Conservation (phyloP, 495 filamentous ascomycete genomes). For the Neurospora africana region DNA sequence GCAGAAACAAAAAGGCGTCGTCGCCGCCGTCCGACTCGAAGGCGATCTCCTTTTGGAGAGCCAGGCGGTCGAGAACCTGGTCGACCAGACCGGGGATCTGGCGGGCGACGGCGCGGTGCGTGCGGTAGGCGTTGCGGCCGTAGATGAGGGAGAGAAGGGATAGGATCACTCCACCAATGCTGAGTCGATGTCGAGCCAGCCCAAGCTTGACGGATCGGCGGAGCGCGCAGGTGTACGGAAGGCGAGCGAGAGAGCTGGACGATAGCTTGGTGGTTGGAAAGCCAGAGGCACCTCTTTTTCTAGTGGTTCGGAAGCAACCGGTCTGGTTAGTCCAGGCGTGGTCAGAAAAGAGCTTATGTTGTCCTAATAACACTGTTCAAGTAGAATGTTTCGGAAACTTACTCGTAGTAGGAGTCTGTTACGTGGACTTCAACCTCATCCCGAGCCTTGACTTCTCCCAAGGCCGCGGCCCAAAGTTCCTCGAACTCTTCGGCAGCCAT, state of each 20-base stretch:
- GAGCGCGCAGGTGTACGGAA: conserved; percentile 82
- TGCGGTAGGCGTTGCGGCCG: conserved; percentile 42
- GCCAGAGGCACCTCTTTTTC: conserved; percentile 52
- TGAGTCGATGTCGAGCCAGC: conserved; percentile 89
- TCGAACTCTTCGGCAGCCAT: conserved; percentile 86
- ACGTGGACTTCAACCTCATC: conserved; percentile 68
- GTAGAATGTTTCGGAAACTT: conserved; percentile 36
- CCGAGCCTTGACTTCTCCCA: conserved; percentile 70
- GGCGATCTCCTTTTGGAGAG: conserved; percentile 67
- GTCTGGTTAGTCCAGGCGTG: conserved; percentile 62
- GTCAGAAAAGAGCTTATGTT: conserved; percentile 28
- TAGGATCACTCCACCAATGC: conserved; percentile 63
- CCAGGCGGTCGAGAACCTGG: conserved; percentile 70
- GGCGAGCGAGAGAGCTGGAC: conserved; percentile 72
- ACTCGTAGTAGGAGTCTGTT: conserved; percentile 44
- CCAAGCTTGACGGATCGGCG: conserved; percentile 81
- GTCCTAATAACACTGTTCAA: conserved; percentile 6
- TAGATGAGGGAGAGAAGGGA: conserved; percentile 42
- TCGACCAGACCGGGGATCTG: conserved; percentile 71
- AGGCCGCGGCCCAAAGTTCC: conserved; percentile 75
- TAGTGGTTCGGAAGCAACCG: conserved; percentile 50
- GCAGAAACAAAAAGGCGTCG: conserved; percentile 73
- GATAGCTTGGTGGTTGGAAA: conserved; percentile 45
- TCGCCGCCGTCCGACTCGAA: conserved; percentile 47
- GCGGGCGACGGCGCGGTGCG: conserved; percentile 51